Conservation (phyloP, 768 basidiomycete genomes). For the Daedalea quercina region DNA sequence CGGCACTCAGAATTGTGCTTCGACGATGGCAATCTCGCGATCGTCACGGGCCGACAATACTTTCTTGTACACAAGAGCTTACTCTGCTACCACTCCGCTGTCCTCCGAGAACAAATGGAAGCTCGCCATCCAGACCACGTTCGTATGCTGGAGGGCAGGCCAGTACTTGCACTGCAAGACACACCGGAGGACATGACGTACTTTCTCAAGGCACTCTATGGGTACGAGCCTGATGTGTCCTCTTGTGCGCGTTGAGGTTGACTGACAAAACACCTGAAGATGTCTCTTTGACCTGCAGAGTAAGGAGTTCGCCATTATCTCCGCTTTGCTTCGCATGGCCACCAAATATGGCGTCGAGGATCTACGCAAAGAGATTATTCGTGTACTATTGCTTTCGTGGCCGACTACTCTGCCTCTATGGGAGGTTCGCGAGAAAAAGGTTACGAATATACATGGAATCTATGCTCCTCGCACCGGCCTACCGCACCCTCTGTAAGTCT, state of each 20-base stretch:
- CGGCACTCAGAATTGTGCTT: constrained; percentile 42
- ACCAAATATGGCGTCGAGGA: constrained; percentile 58
- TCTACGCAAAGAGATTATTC: constrained; percentile 51
- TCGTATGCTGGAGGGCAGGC: constrained; percentile 46
- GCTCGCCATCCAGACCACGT: constrained; percentile 4
- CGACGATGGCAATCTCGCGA: constrained; percentile 61
- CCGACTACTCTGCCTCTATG: constrained; percentile 56
- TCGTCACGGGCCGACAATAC: constrained; percentile 50
- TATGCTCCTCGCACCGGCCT: constrained; percentile 50
- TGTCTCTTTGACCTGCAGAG: constrained; percentile 4
- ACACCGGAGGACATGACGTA: constrained; percentile 46
- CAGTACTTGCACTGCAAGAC: constrained; percentile 50
- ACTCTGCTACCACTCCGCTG: constrained; percentile 54
- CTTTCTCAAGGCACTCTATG: constrained; percentile 63
- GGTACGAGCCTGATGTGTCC: constrained; percentile 10
- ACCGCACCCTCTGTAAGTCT: constrained; percentile 64
- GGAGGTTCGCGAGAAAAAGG: constrained; percentile 60
- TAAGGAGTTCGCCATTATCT: constrained; percentile 42
- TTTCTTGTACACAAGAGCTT: constrained; percentile 68
- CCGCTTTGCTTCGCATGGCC: constrained; percentile 53
- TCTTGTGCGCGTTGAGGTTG: not conserved
- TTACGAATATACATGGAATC: constrained; percentile 39
- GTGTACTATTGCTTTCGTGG: constrained; percentile 47
- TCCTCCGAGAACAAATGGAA: constrained; percentile 37
- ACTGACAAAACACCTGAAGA: not conserved